Evolutionary conservation across 768 basidiomycete species (phyloP).

Genomic region (Neoboletus brunneissimus): DNA sequence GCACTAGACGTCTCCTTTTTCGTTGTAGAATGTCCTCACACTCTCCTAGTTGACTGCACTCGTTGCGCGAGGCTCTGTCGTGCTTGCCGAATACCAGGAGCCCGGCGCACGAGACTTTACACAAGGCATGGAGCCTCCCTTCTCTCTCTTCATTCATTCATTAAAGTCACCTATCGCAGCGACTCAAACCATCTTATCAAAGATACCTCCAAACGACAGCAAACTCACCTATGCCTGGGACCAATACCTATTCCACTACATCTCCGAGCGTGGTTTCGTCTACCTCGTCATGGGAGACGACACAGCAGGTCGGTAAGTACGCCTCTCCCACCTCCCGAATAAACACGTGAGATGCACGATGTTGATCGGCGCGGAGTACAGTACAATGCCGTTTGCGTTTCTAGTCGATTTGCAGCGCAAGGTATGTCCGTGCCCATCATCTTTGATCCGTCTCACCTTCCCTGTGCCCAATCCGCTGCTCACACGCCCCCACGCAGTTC

Average conservation of each 20-base stretch:
- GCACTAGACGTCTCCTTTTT: background rate
- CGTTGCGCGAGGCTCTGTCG: constrained; percentile 70
- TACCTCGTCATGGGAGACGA: constrained; percentile 97
- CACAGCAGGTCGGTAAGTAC: constrained; percentile 73
- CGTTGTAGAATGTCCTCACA: background rate
- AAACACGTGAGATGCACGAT: background rate
- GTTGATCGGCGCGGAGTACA: constrained; percentile 27
- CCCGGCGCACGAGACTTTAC: constrained; percentile 80
- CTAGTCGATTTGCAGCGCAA: constrained; percentile 81
- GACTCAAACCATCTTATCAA: constrained; percentile 84
- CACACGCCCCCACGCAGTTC: constrained; percentile 43
- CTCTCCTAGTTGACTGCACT: constrained; percentile 73
- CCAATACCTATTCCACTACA: constrained; percentile 91
- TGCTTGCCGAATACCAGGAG: constrained; percentile 85
- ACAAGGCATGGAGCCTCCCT: constrained; percentile 55
- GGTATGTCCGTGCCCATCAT: constrained; percentile 35
- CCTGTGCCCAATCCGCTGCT: background rate
- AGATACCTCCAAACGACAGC: constrained; percentile 90
- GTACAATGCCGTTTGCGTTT: constrained; percentile 93
- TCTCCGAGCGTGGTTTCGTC: constrained; percentile 82
- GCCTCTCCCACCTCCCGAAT: background rate
- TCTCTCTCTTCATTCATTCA: background rate
- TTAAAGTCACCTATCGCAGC: constrained; percentile 42
- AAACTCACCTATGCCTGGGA: constrained; percentile 89
- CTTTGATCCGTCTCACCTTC: background rate